A percentile compares a stretch with the other conserved stretches of the same genome.
Evolutionary conservation across 228 moss, liverwort and hornwort genomes (phyloP).

Genomic region (Sphagnum magellanicum): DNA sequence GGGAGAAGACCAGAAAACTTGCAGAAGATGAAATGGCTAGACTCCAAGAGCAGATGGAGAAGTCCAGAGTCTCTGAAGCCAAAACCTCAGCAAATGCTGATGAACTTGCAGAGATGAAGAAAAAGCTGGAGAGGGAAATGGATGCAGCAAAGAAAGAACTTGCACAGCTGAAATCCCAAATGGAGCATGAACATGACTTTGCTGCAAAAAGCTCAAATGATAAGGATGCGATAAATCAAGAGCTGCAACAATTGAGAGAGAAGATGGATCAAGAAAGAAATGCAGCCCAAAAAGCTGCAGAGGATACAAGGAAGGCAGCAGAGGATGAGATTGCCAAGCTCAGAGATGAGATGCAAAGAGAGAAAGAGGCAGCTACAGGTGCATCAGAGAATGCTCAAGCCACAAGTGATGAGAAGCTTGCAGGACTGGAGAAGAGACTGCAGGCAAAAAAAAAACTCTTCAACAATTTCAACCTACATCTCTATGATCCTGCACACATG

Average conservation of each 20-base stretch:
- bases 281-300: not conserved
- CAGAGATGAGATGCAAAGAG: slow-evolving; percentile 9
- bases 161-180: not conserved
- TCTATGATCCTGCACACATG: too few relatives aligned
- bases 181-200: slow-evolving; percentile 3
- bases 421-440: not conserved
- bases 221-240: slow-evolving; percentile 2
- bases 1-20: not conserved
- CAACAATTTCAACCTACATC: too few relatives aligned
- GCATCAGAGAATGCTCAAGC: slow-evolving; percentile 2
- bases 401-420: not conserved
- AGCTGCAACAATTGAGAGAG: slow-evolving; percentile 8
- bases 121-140: slow-evolving; percentile 4
- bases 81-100: not conserved
- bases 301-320: not conserved
- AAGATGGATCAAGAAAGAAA: slow-evolving; percentile 12
- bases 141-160: slow-evolving; percentile 4
- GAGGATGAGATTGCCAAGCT: slow-evolving; percentile 1
- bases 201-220: slow-evolving; percentile 1
- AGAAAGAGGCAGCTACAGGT: not conserved
- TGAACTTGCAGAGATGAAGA: slow-evolving; percentile 4
- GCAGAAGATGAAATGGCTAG: not conserved
- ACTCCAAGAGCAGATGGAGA: slow-evolving; percentile 5
- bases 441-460: slow-evolving; percentile 5
- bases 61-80: not conserved